These are phyloP conservation scores for Boletus subcaerulescens DNA, from an alignment of 768 basidiomycete species.

Conservation along the genomic window DNA sequence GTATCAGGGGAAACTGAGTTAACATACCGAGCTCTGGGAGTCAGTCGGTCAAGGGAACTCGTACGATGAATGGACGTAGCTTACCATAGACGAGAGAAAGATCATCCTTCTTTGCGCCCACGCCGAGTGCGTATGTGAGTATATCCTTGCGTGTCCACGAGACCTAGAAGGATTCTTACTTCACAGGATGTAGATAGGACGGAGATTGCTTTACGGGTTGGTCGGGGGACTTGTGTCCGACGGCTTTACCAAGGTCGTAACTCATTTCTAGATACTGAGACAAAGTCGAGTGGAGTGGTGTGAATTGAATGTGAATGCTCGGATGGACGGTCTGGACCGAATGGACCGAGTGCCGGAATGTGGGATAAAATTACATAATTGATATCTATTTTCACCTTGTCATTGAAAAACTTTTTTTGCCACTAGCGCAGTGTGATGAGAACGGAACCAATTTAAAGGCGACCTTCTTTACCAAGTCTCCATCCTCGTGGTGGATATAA, in stretches of 20 bases:
- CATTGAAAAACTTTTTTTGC: too few relatives aligned
- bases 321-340: too few relatives aligned
- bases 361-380: not conserved
- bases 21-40: constrained; percentile 50
- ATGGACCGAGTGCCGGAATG: not conserved
- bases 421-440: too few relatives aligned
- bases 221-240: constrained; percentile 53
- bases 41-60: not conserved
- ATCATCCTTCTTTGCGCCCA: constrained; percentile 79
- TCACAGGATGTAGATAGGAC: not conserved
- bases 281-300: not conserved
- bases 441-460: too few relatives aligned
- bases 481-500: constrained; percentile 2
- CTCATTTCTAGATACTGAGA: not conserved
- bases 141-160: constrained; percentile 84
- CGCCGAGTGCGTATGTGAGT: constrained; percentile 72
- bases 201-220: constrained; percentile 46
- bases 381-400: too few relatives aligned
- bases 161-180: constrained; percentile 44
- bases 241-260: constrained; percentile 59
- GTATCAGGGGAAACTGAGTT: not conserved
- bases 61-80: constrained; percentile 7
- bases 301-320: too few relatives aligned
- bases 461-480: too few relatives aligned
- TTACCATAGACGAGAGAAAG: constrained; percentile 69